phyloP scores from a whole-genome alignment of 352 stramenopile species.

The Phytophthora quininea region DNA sequence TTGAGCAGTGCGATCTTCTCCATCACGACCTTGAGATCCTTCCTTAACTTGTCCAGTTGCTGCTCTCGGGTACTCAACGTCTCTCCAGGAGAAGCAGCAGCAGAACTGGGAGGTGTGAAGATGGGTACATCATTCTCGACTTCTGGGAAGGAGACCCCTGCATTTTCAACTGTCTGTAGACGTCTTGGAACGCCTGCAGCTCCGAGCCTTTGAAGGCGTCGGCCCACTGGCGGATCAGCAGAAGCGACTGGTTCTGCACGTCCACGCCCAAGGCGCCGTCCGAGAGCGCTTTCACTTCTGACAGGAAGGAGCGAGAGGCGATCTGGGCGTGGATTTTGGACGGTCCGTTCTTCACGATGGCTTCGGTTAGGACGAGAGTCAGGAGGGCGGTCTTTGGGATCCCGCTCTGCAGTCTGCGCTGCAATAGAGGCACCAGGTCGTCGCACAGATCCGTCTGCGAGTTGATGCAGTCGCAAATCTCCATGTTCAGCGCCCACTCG shows the following conservation, averaged over 20 bases:
- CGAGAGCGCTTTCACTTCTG: conserved; percentile 67
- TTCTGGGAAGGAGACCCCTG: conserved; percentile 76
- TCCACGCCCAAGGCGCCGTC: conserved; percentile 73
- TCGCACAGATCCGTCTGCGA: conserved; percentile 44
- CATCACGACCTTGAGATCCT: conserved; percentile 68
- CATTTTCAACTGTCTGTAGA: conserved; percentile 79
- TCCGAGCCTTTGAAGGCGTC: conserved; percentile 61
- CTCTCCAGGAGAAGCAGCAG: conserved; percentile 1
- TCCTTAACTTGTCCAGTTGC: conserved; percentile 75
- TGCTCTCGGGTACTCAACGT: conserved; percentile 46
- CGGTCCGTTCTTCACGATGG: conserved; percentile 84
- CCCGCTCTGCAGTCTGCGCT: conserved; percentile 61
- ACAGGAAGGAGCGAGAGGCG: conserved; percentile 66
- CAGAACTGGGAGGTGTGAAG: conserved; percentile 69
- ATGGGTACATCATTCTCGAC: conserved; percentile 70
- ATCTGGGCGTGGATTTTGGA: conserved; percentile 57
- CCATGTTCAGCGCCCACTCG: conserved; percentile 81
- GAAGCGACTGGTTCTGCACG: conserved; percentile 75
- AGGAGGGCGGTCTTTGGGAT: conserved; percentile 50
- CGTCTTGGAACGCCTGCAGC: conserved; percentile 72
- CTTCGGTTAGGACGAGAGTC: conserved; percentile 71
- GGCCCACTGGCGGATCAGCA: conserved; percentile 86
- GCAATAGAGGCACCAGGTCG: conserved; percentile 63
- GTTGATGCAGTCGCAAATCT: conserved; percentile 73
- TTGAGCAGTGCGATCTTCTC: conserved; percentile 71